Percentiles rank a stretch among this genome's conserved stretches.
phyloP scores from a whole-genome alignment of 306 rosid genomes.

The Amphicarpaea edgeworthii region DNA sequence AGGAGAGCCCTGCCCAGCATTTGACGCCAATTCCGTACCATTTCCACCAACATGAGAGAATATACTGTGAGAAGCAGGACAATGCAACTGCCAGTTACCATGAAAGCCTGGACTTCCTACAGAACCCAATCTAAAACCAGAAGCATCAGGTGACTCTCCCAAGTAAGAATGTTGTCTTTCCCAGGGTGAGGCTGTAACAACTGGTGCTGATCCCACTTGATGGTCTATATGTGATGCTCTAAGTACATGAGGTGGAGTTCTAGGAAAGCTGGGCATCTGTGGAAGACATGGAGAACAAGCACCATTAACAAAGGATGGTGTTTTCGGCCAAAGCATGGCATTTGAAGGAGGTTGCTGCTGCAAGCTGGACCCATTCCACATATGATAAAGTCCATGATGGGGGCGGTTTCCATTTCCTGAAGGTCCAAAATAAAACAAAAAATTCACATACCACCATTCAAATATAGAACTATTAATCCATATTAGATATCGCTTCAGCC shows the following conservation, averaged over 20 bases:
- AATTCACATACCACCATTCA: conserved; percentile 16
- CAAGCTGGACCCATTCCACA: conserved; percentile 69
- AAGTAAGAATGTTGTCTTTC: conserved; percentile 67
- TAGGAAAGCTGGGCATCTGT: conserved; percentile 69
- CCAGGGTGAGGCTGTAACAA: conserved; percentile 78
- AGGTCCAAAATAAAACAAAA: conserved; percentile 50
- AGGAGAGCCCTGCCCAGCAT: conserved; percentile 66
- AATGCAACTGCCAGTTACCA: conserved; percentile 72
- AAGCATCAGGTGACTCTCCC: conserved; percentile 75
- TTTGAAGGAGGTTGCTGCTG: conserved; percentile 75
- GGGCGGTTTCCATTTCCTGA: conserved; percentile 68
- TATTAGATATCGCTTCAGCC: conserved; percentile 33
- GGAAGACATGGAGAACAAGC: conserved; percentile 62
- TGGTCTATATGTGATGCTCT: conserved; percentile 63
- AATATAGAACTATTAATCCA: conserved; percentile 32
- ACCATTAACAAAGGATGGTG: conserved; percentile 72
- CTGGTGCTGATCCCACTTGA: conserved; percentile 89
- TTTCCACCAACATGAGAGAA: conserved; percentile 74
- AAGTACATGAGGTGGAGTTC: conserved; percentile 66
- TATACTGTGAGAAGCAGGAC: conserved; percentile 63
- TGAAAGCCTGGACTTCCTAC: conserved; percentile 71
- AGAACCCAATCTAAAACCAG: conserved; percentile 74
- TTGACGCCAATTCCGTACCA: conserved; percentile 63
- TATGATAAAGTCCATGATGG: conserved; percentile 64
- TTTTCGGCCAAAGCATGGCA: conserved; percentile 67